These are phyloP conservation scores for Mortierella sp. DNA, from an alignment of 371 early-diverging fungal genomes.

Conservation along the genomic window DNA sequence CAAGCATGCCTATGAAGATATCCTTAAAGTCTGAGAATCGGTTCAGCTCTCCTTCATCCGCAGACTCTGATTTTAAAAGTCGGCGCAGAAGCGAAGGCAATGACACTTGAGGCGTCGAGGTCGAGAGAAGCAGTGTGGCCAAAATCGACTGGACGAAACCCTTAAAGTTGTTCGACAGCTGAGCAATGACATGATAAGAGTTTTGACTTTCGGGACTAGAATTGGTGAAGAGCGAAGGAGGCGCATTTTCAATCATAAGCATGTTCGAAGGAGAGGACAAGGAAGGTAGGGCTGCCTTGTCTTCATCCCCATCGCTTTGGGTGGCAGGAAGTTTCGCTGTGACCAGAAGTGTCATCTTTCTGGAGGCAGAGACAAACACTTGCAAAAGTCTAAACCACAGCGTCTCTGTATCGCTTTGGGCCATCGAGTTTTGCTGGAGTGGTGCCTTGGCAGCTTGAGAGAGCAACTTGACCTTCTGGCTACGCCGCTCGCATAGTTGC, in stretches of 20 bases:
- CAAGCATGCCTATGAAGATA: slow-evolving; percentile 81
- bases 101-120: slow-evolving; percentile 75
- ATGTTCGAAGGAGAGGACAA: slow-evolving; percentile 14
- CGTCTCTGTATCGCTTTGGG: slow-evolving; percentile 65
- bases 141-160: slow-evolving; percentile 75
- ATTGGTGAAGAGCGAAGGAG: slow-evolving; percentile 48
- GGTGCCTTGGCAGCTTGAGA: slow-evolving; percentile 33
- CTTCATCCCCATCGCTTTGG: slow-evolving; percentile 3
- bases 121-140: slow-evolving; percentile 71
- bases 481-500: slow-evolving; percentile 68
- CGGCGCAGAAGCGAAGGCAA: slow-evolving; percentile 74
- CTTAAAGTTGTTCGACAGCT: slow-evolving; percentile 69
- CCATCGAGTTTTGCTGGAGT: slow-evolving; percentile 15
- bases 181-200: slow-evolving; percentile 51
- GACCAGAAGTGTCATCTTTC: slow-evolving; percentile 55
- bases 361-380: slow-evolving; percentile 61
- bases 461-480: slow-evolving; percentile 56
- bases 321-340: slow-evolving; percentile 14
- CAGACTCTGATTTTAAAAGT: slow-evolving; percentile 69
- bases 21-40: slow-evolving; percentile 82
- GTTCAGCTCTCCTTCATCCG: slow-evolving; percentile 55
- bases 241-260: slow-evolving; percentile 54
- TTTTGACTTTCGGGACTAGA: slow-evolving; percentile 38
- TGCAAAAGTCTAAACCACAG: slow-evolving; percentile 80
- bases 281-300: not conserved